phyloP scores from a whole-genome alignment of 768 basidiomycete genomes.

The Trametes cubensis region DNA sequence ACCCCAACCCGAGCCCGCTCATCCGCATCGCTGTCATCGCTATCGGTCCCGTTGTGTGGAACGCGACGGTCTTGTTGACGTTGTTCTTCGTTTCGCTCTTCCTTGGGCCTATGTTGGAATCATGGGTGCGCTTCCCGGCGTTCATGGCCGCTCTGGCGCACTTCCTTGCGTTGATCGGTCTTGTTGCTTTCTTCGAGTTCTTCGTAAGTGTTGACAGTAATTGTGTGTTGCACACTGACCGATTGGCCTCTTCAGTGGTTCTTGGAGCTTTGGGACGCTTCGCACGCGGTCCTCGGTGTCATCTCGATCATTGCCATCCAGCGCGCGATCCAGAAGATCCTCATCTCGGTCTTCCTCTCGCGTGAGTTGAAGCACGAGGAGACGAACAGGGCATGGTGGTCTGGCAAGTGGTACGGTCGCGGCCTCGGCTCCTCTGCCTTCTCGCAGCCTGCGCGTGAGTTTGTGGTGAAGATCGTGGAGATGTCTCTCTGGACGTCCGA shows the following conservation, averaged over 20 bases:
- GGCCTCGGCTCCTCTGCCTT: conserved; percentile 89
- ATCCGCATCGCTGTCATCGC: conserved; percentile 88
- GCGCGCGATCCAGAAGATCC: conserved; percentile 89
- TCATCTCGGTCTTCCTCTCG: conserved; percentile 92
- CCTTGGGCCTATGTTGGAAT: conserved; percentile 86
- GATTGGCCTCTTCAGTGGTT: conserved; percentile 67
- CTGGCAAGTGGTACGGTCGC: conserved; percentile 96
- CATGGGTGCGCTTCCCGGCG: conserved; percentile 86
- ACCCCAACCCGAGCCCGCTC: conserved; percentile 76
- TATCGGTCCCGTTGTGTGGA: conserved; percentile 93
- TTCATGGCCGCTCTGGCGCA: conserved; percentile 94
- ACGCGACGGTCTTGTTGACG: conserved; percentile 80
- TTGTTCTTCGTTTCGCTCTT: conserved; percentile 93
- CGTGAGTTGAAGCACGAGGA: conserved; percentile 99
- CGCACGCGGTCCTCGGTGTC: conserved; percentile 92
- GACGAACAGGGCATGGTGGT: conserved; percentile 99
- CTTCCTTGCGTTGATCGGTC: conserved; percentile 74
- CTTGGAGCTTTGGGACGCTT: conserved; percentile 95
- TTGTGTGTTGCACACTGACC: conserved; percentile 21
- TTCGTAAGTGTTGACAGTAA: conserved; percentile 61
- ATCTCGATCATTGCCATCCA: conserved; percentile 90
- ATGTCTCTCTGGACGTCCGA: conserved; percentile 97
- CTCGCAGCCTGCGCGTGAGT: conserved; percentile 96
- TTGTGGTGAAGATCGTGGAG: conserved; percentile 97
- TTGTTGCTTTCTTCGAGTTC: conserved; percentile 93